Percentiles rank a stretch among this genome's conserved stretches.
phyloP scores from a whole-genome alignment of 805 yeast genomes.

The Pichia occidentalis region DNA sequence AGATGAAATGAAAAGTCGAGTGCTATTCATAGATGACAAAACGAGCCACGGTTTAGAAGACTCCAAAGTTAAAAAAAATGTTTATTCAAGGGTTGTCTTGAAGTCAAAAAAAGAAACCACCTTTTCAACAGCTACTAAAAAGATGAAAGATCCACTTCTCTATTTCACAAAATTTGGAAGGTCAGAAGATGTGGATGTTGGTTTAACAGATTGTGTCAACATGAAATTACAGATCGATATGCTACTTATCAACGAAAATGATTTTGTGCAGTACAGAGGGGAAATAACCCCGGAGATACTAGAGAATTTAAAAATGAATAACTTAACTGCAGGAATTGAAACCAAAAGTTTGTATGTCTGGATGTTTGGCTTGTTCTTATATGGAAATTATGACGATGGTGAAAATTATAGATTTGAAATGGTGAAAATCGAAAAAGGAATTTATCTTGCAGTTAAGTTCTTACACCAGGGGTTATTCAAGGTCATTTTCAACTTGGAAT shows the following conservation, averaged over 20 bases:
- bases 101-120: too few species aligned
- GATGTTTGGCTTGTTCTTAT: constrained; percentile 7
- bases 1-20: too few species aligned
- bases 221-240: constrained; percentile 5
- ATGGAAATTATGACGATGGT: constrained; percentile 6
- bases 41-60: too few species aligned
- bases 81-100: too few species aligned
- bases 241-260: constrained; percentile 1
- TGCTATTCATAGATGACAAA: too few species aligned
- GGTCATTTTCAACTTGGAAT: constrained; percentile 1
- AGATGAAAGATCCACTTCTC: background rate
- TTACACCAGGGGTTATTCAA: constrained; percentile 12
- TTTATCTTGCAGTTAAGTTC: background rate
- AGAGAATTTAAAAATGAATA: background rate
- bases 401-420: constrained; percentile 4
- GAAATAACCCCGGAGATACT: background rate
- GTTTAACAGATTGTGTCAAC: background rate
- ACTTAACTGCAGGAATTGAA: background rate
- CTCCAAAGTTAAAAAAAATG: too few species aligned
- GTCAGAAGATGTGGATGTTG: too few species aligned
- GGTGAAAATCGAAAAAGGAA: background rate
- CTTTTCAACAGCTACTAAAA: too few species aligned
- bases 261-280: constrained; percentile 8
- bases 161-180: background rate
- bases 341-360: background rate